Conservation (phyloP, 306 rosid genomes). For the Arachis hypogaea region DNA sequence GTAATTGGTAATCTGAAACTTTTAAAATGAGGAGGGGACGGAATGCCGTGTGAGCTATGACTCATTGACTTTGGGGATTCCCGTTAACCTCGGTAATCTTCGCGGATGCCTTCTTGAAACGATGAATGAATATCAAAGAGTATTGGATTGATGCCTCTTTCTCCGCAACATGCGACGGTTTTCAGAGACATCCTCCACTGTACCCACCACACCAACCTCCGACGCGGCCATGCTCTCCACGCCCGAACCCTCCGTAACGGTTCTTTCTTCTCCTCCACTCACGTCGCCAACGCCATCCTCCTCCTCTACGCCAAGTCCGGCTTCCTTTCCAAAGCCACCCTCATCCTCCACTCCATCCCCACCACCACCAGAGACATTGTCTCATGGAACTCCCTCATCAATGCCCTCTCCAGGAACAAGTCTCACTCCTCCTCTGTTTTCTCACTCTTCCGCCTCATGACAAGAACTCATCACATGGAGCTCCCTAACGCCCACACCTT, state of each 20-base stretch:
- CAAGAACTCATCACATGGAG: conserved; percentile 47
- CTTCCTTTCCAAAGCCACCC: conserved; percentile 47
- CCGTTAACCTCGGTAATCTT: too few relatives aligned
- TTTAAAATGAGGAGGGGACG: too few relatives aligned
- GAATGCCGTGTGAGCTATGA: too few relatives aligned
- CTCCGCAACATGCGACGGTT: conserved; percentile 38
- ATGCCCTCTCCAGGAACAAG: conserved; percentile 61
- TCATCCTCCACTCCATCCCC: conserved; percentile 49
- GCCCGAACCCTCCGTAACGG: conserved; percentile 54
- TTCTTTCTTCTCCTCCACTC: conserved; percentile 35
- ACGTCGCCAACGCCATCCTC: conserved; percentile 62
- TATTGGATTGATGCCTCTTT: background rate
- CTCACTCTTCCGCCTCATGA: conserved; percentile 68
- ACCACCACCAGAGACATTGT: conserved; percentile 52
- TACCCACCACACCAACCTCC: conserved; percentile 50
- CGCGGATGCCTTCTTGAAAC: too few relatives aligned
- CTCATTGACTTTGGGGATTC: too few relatives aligned
- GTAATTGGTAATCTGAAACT: too few relatives aligned
- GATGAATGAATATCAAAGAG: too few relatives aligned
- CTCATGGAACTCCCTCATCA: conserved; percentile 87
- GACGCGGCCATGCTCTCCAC: conserved; percentile 57
- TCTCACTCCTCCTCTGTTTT: conserved; percentile 41
- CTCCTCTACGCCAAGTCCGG: conserved; percentile 67
- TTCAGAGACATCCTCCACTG: conserved; percentile 39
- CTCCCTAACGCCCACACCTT: conserved; percentile 71